phyloP scores from a whole-genome alignment of 345 rosid species.

The Eucalyptus curtisii region DNA sequence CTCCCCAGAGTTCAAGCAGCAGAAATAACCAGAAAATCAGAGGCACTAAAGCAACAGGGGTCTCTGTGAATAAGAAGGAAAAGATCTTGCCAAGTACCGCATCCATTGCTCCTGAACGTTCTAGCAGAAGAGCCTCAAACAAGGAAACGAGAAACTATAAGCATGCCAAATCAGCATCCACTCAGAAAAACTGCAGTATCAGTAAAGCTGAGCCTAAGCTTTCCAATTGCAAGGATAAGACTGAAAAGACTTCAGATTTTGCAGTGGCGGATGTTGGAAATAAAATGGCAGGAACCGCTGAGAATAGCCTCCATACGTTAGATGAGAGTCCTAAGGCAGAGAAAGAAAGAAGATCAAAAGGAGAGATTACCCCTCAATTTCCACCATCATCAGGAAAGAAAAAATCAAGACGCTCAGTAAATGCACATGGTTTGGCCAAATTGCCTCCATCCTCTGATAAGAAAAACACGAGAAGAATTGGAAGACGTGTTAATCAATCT shows the following conservation, averaged over 20 bases:
- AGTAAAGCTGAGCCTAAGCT: not conserved
- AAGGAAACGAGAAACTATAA: not conserved
- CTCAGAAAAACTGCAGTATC: not conserved
- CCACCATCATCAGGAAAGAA: not conserved
- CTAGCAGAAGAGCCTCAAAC: not conserved
- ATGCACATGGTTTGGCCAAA: not conserved
- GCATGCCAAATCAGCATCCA: not conserved
- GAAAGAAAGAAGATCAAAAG: not conserved
- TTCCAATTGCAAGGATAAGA: constrained; percentile 2
- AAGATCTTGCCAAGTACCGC: not conserved
- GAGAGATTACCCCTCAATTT: not conserved
- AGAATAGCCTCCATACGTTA: not conserved
- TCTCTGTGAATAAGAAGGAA: not conserved
- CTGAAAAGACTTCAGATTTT: constrained; percentile 10
- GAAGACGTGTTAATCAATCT: not conserved
- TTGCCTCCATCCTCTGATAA: not conserved
- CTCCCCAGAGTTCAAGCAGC: not conserved
- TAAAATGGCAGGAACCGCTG: not conserved
- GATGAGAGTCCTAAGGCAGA: not conserved
- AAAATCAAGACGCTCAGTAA: not conserved
- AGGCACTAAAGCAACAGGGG: constrained; percentile 1
- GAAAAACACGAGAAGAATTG: not conserved
- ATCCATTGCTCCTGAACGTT: not conserved
- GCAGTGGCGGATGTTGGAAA: not conserved
- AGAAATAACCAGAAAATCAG: constrained; percentile 2